Conservation (phyloP, 805 yeast genomes). For the Metschnikowia lunata region DNA sequence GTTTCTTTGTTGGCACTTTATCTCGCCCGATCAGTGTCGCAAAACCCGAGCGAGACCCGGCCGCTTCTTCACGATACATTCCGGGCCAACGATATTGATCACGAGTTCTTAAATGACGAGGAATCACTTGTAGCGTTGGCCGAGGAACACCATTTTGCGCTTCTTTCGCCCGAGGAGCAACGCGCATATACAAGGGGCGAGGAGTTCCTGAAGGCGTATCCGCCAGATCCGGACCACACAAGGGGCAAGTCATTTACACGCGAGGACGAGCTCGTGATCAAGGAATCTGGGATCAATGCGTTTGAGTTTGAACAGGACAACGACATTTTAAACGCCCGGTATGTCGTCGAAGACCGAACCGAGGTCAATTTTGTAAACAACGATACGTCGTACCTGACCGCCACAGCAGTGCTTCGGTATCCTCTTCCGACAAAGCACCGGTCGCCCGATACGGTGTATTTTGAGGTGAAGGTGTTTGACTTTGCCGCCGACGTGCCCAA, state of each 20-base stretch:
- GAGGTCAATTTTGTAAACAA: slow-evolving; percentile 35
- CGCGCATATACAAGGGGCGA: slow-evolving; percentile 31
- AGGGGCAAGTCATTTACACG: slow-evolving; percentile 31
- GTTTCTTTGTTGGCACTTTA: slow-evolving; percentile 2
- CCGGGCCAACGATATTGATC: slow-evolving; percentile 24
- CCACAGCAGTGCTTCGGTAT: slow-evolving; percentile 37
- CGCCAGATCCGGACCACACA: slow-evolving; percentile 28
- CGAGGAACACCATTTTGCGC: slow-evolving; percentile 33
- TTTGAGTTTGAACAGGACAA: slow-evolving; percentile 38
- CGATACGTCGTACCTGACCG: slow-evolving; percentile 36
- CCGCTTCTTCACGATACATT: slow-evolving; percentile 11
- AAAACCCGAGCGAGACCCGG: slow-evolving; percentile 1
- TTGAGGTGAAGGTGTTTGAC: slow-evolving; percentile 49
- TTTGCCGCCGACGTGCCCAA: slow-evolving; percentile 27
- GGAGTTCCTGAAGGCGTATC: slow-evolving; percentile 28
- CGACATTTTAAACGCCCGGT: slow-evolving; percentile 29
- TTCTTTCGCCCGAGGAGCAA: slow-evolving; percentile 41
- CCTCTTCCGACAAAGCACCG: slow-evolving; percentile 36
- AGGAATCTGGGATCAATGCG: slow-evolving; percentile 37
- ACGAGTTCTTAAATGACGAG: slow-evolving; percentile 38
- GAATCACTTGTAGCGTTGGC: slow-evolving; percentile 32
- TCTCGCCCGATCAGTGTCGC: not conserved
- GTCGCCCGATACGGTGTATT: slow-evolving; percentile 48
- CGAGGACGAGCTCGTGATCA: slow-evolving; percentile 27
- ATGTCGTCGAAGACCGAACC: slow-evolving; percentile 36